Evolutionary conservation across 208 protist genomes (phyloP), one percentile per base, ranked within the genome.

Genomic region (Trypanosoma platydactyli): DNA sequence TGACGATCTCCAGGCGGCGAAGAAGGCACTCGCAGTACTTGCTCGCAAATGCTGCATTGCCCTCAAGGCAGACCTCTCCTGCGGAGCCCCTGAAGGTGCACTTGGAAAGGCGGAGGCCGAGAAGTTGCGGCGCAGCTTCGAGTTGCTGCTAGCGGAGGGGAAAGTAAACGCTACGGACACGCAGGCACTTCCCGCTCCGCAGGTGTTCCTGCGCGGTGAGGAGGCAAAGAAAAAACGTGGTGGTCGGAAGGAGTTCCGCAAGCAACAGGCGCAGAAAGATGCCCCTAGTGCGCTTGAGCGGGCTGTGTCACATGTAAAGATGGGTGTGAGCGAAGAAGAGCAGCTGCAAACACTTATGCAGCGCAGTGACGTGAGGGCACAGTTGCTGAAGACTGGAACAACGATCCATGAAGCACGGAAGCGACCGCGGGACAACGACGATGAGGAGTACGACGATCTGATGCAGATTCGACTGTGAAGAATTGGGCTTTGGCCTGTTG

Each of bases 291-390:
- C 83, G n/a, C 59, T 95, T 25, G 84, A 88, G 67, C 71, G 68
- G 30, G 83, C 85, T 20, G 76, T 86, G 33, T 79, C 85, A 60
- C 78, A 85, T 33, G 81, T 95, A 24, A 80, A 81, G 59, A 89
- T 95, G 84, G 89, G 89, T 25, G 81, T 92, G 6, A 95, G 89
- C 61, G 84, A 92, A 62, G 89, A 93, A 64, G 76, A 86, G 61
- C 89, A 95, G 74, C 69, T 86, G 29, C 76, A 79, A 49, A 68
- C 76, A 44, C 69, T 90, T 20, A 77, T 92, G 52, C 82, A 88
- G 72, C 77, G 85, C 50, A 68, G 71, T 33, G 86, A 89, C 25
- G 66, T 95, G 41, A 80, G 84, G 3, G 78, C 72, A 42, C 67
- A 82, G 58, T 59, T 92, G 44, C 58, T 81, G 55, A 79, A 78